Conservation (phyloP, 768 basidiomycete genomes). For the Amyloporia xantha region DNA sequence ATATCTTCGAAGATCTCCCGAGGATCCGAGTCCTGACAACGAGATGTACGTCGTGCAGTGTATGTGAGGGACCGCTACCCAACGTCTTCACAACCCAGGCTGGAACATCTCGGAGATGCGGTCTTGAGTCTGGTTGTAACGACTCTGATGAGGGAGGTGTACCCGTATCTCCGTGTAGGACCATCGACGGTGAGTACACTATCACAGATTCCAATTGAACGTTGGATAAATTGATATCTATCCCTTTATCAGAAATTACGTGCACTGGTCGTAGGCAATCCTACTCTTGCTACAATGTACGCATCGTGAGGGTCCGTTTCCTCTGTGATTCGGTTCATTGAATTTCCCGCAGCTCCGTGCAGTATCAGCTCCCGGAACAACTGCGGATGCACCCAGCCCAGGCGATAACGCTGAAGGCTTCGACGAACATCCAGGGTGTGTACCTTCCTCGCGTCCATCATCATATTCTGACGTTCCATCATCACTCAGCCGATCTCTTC, state of each 20-base stretch:
- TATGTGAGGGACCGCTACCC: too few relatives aligned
- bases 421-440: conserved; percentile 66
- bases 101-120: conserved; percentile 72
- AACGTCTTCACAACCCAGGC: conserved; percentile 45
- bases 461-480: conserved; percentile 5
- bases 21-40: conserved; percentile 76
- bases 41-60: conserved; percentile 62
- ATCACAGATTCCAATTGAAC: too few relatives aligned
- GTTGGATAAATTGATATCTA: too few relatives aligned
- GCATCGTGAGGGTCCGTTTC: conserved; percentile 4
- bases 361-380: conserved; percentile 55
- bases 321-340: not conserved
- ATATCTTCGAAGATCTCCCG: conserved; percentile 68
- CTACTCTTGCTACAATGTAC: conserved; percentile 66
- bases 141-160: conserved; percentile 51
- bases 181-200: conserved; percentile 61
- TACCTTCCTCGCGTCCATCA: not conserved
- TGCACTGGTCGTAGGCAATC: conserved; percentile 67
- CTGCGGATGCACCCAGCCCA: conserved; percentile 69
- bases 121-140: conserved; percentile 69
- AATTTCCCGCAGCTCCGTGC: conserved; percentile 41
- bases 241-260: conserved; percentile 60
- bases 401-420: conserved; percentile 61
- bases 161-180: conserved; percentile 68
- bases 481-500: conserved; percentile 62